Evolutionary conservation across 192 early-diverging fungal species (phyloP).

Genomic region (Thoreauomyces humboldtii): DNA sequence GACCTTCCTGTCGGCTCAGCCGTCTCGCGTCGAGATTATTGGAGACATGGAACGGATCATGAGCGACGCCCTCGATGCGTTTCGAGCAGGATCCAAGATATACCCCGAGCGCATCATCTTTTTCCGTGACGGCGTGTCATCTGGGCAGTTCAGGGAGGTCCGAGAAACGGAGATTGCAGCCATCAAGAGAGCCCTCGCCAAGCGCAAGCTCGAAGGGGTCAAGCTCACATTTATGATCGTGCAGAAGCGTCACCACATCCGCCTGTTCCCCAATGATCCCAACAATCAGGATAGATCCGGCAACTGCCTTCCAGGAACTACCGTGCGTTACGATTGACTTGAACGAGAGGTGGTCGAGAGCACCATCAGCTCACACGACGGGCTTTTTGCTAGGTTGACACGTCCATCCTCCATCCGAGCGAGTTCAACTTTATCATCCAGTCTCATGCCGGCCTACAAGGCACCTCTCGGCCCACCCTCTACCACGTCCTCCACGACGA

Average conservation of each 20-base stretch:
- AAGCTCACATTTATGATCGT: constrained; percentile 53
- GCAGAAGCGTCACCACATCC: constrained; percentile 58
- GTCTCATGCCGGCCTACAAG: constrained; percentile 84
- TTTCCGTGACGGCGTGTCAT: constrained; percentile 69
- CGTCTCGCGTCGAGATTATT: constrained; percentile 47
- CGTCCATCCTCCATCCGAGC: constrained; percentile 68
- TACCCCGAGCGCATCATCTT: constrained; percentile 52
- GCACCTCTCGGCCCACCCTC: constrained; percentile 83
- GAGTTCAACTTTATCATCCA: constrained; percentile 87
- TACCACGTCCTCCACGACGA: constrained; percentile 90
- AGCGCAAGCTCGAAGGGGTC: constrained; percentile 19
- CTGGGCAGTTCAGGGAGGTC: constrained; percentile 53
- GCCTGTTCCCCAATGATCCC: constrained; percentile 66
- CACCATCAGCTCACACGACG: background rate
- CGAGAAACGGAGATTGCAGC: constrained; percentile 50
- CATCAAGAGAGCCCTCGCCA: constrained; percentile 41
- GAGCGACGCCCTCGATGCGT: constrained; percentile 33
- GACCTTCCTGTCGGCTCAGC: constrained; percentile 41
- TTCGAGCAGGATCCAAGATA: constrained; percentile 31
- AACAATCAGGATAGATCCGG: constrained; percentile 66
- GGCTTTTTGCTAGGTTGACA: constrained; percentile 51
- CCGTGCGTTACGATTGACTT: too few relatives aligned
- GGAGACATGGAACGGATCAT: constrained; percentile 37
- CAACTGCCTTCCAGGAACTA: constrained; percentile 81
- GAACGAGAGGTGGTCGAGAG: background rate